These are phyloP conservation scores for Earliella scabrosa DNA, from an alignment of 1,284 basidiomycete species.

Conservation along the genomic window DNA sequence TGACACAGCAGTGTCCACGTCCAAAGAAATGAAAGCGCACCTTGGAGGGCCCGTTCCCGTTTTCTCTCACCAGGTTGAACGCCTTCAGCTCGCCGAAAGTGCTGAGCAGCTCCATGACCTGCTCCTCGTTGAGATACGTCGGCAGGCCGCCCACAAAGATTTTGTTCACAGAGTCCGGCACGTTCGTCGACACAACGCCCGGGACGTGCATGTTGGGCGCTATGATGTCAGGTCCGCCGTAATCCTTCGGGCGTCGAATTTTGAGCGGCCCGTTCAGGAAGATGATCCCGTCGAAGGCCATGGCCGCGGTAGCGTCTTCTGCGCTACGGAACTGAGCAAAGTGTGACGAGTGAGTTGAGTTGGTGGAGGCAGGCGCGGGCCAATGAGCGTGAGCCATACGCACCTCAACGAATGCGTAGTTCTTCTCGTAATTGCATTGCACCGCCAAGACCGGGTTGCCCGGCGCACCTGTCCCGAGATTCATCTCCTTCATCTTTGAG, in stretches of 20 bases:
- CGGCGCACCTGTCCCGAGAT: constrained; percentile 79
- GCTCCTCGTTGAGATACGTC: constrained; percentile 94
- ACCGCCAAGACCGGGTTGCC: constrained; percentile 92
- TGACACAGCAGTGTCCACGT: not conserved
- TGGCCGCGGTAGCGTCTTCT: constrained; percentile 94
- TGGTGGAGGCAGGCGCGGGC: not conserved
- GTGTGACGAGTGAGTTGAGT: constrained; percentile 12
- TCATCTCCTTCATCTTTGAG: constrained; percentile 91
- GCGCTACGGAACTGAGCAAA: constrained; percentile 87
- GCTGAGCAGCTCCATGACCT: constrained; percentile 97
- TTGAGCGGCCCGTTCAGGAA: constrained; percentile 92
- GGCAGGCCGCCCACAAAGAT: constrained; percentile 97
- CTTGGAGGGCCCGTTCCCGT: constrained; percentile 88
- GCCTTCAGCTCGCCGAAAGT: constrained; percentile 97
- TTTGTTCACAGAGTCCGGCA: constrained; percentile 97
- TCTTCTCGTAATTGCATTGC: constrained; percentile 97
- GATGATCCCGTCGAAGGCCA: constrained; percentile 97
- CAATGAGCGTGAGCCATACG: constrained; percentile 24
- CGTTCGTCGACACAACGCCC: constrained; percentile 94
- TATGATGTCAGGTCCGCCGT: constrained; percentile 74
- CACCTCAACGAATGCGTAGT: constrained; percentile 96
- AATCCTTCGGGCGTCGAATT: constrained; percentile 97
- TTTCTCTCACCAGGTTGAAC: constrained; percentile 98
- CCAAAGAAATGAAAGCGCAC: constrained; percentile 42
- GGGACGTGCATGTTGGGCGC: constrained; percentile 81